Evolutionary conservation across 345 rosid species (phyloP).

Genomic region (Citrus sp.): DNA sequence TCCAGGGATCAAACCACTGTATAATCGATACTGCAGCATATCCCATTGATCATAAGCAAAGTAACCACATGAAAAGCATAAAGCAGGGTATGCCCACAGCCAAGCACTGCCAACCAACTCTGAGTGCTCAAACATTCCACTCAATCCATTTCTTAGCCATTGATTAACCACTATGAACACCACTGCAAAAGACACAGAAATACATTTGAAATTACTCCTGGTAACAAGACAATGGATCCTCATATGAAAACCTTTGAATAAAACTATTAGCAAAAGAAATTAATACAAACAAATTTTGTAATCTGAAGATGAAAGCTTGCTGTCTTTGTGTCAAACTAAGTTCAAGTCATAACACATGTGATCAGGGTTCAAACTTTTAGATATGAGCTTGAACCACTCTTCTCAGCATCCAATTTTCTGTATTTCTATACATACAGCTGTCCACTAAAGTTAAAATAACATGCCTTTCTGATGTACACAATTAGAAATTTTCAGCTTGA

Average conservation of each 20-base stretch:
- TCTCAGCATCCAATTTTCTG: not conserved
- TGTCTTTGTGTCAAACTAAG: not conserved
- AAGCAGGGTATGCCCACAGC: conserved; percentile 77
- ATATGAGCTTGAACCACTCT: not conserved
- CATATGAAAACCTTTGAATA: not conserved
- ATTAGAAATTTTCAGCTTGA: too few species aligned
- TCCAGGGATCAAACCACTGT: conserved; percentile 76
- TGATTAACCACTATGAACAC: conserved; percentile 59
- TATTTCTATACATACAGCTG: not conserved
- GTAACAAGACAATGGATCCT: not conserved
- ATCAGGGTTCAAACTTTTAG: not conserved
- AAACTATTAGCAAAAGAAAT: not conserved
- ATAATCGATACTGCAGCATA: conserved; percentile 72
- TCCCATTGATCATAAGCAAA: conserved; percentile 96
- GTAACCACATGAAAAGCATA: conserved; percentile 91
- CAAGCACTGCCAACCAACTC: conserved; percentile 60
- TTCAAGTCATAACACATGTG: not conserved
- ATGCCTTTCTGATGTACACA: not conserved
- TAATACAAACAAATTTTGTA: not conserved
- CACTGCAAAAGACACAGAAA: conserved; percentile 43
- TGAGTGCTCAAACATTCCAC: conserved; percentile 66
- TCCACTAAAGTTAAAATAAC: not conserved
- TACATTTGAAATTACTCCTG: not conserved
- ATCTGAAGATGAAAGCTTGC: not conserved
- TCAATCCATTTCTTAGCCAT: conserved; percentile 39